Conservation (phyloP, 352 stramenopile genomes). For the Phytophthora brassicae region DNA sequence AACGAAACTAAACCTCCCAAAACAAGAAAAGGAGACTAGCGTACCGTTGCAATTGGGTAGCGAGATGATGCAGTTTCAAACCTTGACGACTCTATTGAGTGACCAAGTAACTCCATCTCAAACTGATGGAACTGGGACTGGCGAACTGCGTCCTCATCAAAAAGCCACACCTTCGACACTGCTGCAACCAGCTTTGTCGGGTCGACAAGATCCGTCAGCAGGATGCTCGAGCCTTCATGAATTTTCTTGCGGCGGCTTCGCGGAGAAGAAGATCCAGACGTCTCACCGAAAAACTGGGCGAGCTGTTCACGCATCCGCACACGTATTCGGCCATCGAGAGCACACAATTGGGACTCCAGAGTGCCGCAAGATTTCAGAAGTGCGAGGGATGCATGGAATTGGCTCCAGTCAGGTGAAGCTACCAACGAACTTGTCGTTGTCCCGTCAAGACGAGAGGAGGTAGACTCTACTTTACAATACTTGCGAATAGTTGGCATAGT, state of each 20-base stretch:
- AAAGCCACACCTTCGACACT: conserved; percentile 53
- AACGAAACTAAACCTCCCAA: neutral
- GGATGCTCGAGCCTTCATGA: conserved; percentile 18
- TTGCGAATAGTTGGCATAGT: conserved; percentile 51
- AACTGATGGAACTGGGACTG: conserved; percentile 58
- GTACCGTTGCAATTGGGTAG: conserved; percentile 28
- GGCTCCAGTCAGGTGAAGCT: conserved; percentile 55
- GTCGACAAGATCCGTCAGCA: conserved; percentile 40
- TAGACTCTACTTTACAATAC: conserved; percentile 37
- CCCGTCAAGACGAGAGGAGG: neutral
- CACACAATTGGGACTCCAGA: conserved; percentile 52
- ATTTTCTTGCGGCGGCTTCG: conserved; percentile 33
- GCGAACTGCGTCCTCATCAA: conserved; percentile 40
- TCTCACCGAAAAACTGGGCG: conserved; percentile 34
- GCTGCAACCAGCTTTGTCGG: conserved; percentile 40
- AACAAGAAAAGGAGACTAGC: neutral
- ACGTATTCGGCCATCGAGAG: conserved; percentile 45
- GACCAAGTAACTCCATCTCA: conserved; percentile 43
- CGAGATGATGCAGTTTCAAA: conserved; percentile 16
- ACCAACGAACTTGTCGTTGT: conserved; percentile 2
- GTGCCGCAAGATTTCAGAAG: conserved; percentile 60
- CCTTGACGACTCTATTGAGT: conserved; percentile 3
- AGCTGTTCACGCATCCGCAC: conserved; percentile 66
- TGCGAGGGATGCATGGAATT: conserved; percentile 70
- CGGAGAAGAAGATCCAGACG: conserved; percentile 31